phyloP scores from a whole-genome alignment of 352 stramenopile genomes.

The Aphanomyces astaci region DNA sequence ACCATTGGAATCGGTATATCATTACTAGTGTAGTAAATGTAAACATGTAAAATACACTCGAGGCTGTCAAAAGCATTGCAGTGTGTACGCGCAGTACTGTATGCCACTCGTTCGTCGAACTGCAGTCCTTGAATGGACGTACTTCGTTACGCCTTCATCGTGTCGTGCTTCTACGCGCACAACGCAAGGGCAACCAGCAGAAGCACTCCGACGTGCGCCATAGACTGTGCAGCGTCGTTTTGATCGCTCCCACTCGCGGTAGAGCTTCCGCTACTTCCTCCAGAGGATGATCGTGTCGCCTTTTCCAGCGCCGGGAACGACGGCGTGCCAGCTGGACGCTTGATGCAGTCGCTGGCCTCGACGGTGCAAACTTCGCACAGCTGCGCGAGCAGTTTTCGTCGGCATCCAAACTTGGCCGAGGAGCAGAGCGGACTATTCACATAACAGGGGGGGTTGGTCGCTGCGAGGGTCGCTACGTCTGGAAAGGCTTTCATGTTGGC shows the following conservation, averaged over 20 bases:
- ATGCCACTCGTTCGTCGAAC: no score
- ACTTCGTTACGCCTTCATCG: no score
- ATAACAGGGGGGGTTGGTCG: conserved; percentile 47
- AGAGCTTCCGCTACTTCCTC: not conserved
- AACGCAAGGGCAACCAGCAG: no score
- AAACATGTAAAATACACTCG: no score
- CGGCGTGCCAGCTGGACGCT: not conserved
- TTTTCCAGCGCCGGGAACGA: conserved; percentile 6
- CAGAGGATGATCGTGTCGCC: not conserved
- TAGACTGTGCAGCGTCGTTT: not conserved
- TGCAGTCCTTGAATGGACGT: no score
- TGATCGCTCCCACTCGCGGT: not conserved
- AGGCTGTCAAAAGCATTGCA: no score
- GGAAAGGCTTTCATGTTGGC: conserved; percentile 40
- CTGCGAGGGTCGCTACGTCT: conserved; percentile 25
- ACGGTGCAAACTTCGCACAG: not conserved
- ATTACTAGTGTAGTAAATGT: no score
- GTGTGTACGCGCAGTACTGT: no score
- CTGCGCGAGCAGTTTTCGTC: not conserved
- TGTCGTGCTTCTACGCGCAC: no score
- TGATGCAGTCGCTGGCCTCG: conserved; percentile 1
- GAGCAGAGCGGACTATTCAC: conserved; percentile 42
- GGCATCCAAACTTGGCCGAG: conserved; percentile 28
- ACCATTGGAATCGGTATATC: no score
- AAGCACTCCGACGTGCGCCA: not conserved